Conservation (phyloP, 129 eudicot genomes). For the Centrapalus pauciflorus region DNA sequence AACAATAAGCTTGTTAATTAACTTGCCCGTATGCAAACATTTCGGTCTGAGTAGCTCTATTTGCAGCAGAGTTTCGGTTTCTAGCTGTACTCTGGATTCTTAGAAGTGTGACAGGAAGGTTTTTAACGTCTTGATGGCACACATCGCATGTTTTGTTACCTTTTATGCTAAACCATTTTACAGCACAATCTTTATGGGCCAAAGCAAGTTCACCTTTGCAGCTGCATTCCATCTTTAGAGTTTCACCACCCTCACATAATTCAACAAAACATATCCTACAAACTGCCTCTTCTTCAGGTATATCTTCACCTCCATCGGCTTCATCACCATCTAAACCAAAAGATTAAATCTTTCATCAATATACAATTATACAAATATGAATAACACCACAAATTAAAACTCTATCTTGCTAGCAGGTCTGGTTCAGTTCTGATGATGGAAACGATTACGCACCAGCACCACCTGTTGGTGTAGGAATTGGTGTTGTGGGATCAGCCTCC, state of each 20-base stretch:
- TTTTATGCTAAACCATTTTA: constrained; percentile 93
- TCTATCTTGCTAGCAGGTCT: not conserved
- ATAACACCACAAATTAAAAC: not conserved
- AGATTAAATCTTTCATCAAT: not conserved
- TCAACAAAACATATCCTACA: constrained; percentile 89
- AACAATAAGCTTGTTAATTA: not conserved
- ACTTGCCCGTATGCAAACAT: constrained; percentile 65
- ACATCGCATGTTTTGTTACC: constrained; percentile 94
- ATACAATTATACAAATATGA: not conserved
- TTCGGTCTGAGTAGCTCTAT: constrained; percentile 32
- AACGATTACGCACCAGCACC: constrained; percentile 43
- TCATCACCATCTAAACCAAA: constrained; percentile 44
- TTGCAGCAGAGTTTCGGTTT: constrained; percentile 25
- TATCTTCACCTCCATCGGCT: constrained; percentile 58
- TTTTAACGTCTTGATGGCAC: constrained; percentile 81
- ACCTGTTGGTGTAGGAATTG: constrained; percentile 29
- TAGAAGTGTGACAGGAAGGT: constrained; percentile 81
- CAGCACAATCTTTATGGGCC: constrained; percentile 94
- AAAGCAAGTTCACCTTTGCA: constrained; percentile 96
- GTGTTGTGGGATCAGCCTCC: constrained; percentile 38
- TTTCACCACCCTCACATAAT: constrained; percentile 94
- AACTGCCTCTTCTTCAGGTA: constrained; percentile 97
- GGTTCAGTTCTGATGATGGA: not conserved
- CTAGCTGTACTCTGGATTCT: constrained; percentile 55
- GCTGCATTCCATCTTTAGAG: constrained; percentile 90